phyloP scores from a whole-genome alignment of 2,329 filamentous ascomycete species.

The Rhynchosporium agropyri region DNA sequence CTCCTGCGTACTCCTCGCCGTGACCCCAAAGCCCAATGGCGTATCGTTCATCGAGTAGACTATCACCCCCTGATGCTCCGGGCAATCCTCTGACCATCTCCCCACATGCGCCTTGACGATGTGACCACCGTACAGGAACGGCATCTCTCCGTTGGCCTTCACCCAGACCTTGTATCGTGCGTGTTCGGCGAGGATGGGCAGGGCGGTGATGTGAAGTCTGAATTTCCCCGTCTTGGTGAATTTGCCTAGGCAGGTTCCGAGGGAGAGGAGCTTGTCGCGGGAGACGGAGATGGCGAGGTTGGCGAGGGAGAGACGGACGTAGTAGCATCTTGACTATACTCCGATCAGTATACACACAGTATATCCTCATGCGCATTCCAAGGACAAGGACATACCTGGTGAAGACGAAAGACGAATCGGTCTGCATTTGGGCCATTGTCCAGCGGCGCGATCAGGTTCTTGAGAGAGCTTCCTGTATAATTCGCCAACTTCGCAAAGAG shows the following conservation, averaged over 20 bases:
- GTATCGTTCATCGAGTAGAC: slow-evolving; percentile 92
- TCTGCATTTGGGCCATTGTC: slow-evolving; percentile 69
- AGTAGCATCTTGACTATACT: slow-evolving; percentile 68
- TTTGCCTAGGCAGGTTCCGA: slow-evolving; percentile 90
- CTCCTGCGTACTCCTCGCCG: slow-evolving; percentile 83
- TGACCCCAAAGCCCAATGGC: slow-evolving; percentile 91
- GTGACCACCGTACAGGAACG: slow-evolving; percentile 93
- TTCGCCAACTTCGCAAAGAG: slow-evolving; percentile 92
- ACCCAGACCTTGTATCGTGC: slow-evolving; percentile 98
- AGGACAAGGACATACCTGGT: slow-evolving; percentile 57
- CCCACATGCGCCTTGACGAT: slow-evolving; percentile 78
- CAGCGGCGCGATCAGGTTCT: slow-evolving; percentile 77
- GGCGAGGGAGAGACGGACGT: slow-evolving; percentile 84
- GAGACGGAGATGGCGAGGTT: slow-evolving; percentile 88
- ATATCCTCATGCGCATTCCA: neutral
- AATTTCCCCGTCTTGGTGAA: slow-evolving; percentile 98
- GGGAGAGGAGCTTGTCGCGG: slow-evolving; percentile 77
- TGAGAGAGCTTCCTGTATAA: slow-evolving; percentile 86
- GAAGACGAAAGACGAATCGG: slow-evolving; percentile 83
- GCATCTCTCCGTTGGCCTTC: slow-evolving; percentile 95
- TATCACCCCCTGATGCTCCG: slow-evolving; percentile 89
- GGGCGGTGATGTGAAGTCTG: slow-evolving; percentile 83
- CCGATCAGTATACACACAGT: too few species aligned
- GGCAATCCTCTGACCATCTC: slow-evolving; percentile 86
- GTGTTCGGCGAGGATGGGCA: slow-evolving; percentile 86